Evolutionary conservation across 2,329 filamentous ascomycete species (phyloP).

Genomic region (Gnomoniopsis smithogilvyi): DNA sequence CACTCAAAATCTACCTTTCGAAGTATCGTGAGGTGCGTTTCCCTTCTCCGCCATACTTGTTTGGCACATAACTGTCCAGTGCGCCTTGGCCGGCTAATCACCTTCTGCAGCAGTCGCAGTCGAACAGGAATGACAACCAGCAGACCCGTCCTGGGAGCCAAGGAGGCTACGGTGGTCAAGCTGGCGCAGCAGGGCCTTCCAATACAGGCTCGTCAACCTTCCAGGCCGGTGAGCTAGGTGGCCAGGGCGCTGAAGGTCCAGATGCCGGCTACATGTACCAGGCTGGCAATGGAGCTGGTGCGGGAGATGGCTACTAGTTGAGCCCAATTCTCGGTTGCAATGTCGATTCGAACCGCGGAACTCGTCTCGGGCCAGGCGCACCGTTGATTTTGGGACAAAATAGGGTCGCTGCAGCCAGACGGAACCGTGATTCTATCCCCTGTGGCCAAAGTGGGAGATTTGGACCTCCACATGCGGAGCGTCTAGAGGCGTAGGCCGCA

Average conservation of each 20-base stretch:
- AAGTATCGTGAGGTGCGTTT: constrained; percentile 74
- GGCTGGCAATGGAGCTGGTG: constrained; percentile 52
- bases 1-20: constrained; percentile 94
- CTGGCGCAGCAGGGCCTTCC: constrained; percentile 34
- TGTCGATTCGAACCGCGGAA: too few species aligned
- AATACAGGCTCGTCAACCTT: constrained; percentile 41
- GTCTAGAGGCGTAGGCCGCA: neutral
- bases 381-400: neutral
- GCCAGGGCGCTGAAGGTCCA: constrained; percentile 41
- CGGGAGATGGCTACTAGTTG: constrained; percentile 49
- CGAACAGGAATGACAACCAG: constrained; percentile 62
- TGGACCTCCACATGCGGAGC: neutral
- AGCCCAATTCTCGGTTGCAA: too few species aligned
- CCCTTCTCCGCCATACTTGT: constrained; percentile 7
- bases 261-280: constrained; percentile 53
- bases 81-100: constrained; percentile 21
- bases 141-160: constrained; percentile 50
- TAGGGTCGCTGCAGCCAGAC: neutral
- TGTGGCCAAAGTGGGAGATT: neutral
- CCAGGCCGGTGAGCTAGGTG: constrained; percentile 40
- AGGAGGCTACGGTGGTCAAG: constrained; percentile 44
- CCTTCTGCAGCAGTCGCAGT: constrained; percentile 65
- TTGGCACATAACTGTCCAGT: neutral
- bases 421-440: neutral
- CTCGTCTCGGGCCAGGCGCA: neutral